These are phyloP conservation scores for Melocanna baccifera DNA, from an alignment of 176 grass and related monocot species.

Conservation along the genomic window DNA sequence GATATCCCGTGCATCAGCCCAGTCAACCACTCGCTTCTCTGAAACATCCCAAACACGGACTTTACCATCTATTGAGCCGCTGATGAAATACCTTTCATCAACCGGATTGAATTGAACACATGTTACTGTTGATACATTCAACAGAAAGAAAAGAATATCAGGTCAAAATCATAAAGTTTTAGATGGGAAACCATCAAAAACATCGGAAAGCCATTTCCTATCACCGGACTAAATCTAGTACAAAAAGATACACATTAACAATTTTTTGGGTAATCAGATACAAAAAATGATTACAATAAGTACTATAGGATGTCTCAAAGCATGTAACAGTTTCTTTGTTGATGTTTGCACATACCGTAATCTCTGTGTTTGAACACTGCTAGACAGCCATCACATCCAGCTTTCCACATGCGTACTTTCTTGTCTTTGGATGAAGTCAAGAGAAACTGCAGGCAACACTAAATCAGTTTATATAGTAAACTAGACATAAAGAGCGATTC, in stretches of 20 bases:
- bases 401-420: constrained; percentile 86
- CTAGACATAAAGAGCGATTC: neutral
- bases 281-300: neutral
- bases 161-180: neutral
- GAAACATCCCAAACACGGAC: constrained; percentile 66
- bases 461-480: neutral
- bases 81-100: constrained; percentile 62
- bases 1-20: constrained; percentile 54
- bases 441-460: constrained; percentile 43
- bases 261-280: neutral
- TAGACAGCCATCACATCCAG: constrained; percentile 57
- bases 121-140: constrained; percentile 50
- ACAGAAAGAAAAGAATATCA: neutral
- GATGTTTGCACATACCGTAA: constrained; percentile 51
- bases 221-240: neutral
- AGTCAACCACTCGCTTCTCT: constrained; percentile 71
- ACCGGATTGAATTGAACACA: constrained; percentile 69
- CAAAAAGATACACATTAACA: neutral
- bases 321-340: neutral
- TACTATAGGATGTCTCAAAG: neutral
- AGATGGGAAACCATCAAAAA: neutral
- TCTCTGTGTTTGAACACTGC: constrained; percentile 61
- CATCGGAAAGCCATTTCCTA: neutral
- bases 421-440: constrained; percentile 79
- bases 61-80: constrained; percentile 80